Evolutionary conservation across 1,284 basidiomycete species (phyloP), one percentile per base, ranked within the genome.

Genomic region (Melampsora larici-populina): DNA sequence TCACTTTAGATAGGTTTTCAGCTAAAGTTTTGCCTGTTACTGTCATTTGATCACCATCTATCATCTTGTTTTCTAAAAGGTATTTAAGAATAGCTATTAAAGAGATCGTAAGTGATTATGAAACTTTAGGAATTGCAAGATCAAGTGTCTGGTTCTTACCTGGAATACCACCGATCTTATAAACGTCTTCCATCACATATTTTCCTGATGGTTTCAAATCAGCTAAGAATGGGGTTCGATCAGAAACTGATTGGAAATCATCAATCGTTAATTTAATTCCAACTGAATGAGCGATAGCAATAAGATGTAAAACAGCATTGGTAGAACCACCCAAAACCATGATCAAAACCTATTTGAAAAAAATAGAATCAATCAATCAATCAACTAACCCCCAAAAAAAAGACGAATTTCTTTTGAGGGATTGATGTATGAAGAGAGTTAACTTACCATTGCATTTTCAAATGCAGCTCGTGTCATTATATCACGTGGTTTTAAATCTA

Each of bases 291-390:
- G 94, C 93, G 80, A 96, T 89, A 48, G 93, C 94, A 81, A 95
- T 91, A 79, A 96, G 86, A 84, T 96, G 93, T 36, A 96, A 85
- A 29, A 96, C 94, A 40, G 94, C 91, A 83, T 97, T 97, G 13
- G 94, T 97, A 5, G 93, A 95, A 60, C 93, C 93, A 72, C 93
- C 96, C 24, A 97, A 88, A 81, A 94, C 91, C 91, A 97, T 96
- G 18, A 92, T 93, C 70, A 97, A 78, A 33, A 81, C 79, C 80
- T 81, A 69, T 33, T 15, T 13, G 58, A 13, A 80, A 79, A 49
- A 81, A 80, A 3, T 80, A 77, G 8, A 80, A 78, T 11, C 79
- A 78, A 33, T 80, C 81, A n/a, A n/a, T n/a, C n/a, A n/a, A n/a
- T n/a, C n/a, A n/a, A n/a, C n/a, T n/a, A n/a, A n/a, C n/a, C n/a